These are phyloP conservation scores for Coriaria nepalensis DNA, from an alignment of 306 rosid genomes.

Conservation along the genomic window DNA sequence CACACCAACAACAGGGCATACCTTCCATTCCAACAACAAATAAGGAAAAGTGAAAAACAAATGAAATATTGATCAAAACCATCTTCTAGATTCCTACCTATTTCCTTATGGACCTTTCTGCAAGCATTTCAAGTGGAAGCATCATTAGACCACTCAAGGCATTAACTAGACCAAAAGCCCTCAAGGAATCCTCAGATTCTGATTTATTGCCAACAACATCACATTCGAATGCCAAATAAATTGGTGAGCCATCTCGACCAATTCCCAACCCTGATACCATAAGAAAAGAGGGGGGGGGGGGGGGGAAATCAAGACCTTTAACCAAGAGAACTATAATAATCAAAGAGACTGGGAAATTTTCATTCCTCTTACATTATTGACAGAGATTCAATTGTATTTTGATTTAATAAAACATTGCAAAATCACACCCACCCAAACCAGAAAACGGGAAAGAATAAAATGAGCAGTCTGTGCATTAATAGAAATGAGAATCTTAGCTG, in stretches of 20 bases:
- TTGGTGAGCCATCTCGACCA: slow-evolving; percentile 89
- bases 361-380: too few species aligned
- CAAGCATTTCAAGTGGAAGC: slow-evolving; percentile 78
- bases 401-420: too few species aligned
- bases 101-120: slow-evolving; percentile 43
- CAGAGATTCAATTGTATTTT: too few species aligned
- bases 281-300: background rate
- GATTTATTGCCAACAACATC: slow-evolving; percentile 18
- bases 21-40: slow-evolving; percentile 17
- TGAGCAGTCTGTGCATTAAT: too few species aligned
- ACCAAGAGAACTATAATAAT: slow-evolving; percentile 7
- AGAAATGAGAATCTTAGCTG: background rate
- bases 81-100: slow-evolving; percentile 36
- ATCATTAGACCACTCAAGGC: slow-evolving; percentile 83
- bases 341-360: too few species aligned
- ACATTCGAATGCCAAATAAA: slow-evolving; percentile 48
- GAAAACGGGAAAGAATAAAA: too few species aligned
- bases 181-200: slow-evolving; percentile 40
- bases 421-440: too few species aligned
- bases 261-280: slow-evolving; percentile 57
- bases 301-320: background rate
- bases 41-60: background rate
- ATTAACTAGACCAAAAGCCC: slow-evolving; percentile 60
- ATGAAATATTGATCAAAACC: background rate
- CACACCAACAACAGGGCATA: slow-evolving; percentile 60